Evolutionary conservation across 1,139 yeast genomes (phyloP).

Genomic region (Yamadazyma atlantica): DNA sequence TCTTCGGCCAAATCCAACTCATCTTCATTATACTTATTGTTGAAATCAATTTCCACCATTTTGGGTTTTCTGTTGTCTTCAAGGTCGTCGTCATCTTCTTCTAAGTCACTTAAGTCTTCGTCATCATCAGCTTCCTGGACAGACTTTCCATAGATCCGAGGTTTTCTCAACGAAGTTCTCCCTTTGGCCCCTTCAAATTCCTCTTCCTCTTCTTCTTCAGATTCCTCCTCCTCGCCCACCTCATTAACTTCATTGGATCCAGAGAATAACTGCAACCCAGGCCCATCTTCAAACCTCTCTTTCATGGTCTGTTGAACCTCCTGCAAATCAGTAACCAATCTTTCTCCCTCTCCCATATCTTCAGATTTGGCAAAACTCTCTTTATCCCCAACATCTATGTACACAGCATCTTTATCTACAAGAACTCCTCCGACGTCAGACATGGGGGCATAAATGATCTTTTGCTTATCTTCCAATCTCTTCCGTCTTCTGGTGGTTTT

Average conservation of each 20-base stretch:
- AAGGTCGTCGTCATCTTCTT: conserved; percentile 30
- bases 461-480: conserved; percentile 90
- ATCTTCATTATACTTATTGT: conserved; percentile 38
- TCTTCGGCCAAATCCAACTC: conserved; percentile 55
- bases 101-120: conserved; percentile 37
- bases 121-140: conserved; percentile 49
- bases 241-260: conserved; percentile 52
- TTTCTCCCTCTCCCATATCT: conserved; percentile 80
- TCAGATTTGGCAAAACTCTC: conserved; percentile 64
- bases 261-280: conserved; percentile 74
- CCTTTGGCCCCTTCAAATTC: conserved; percentile 45
- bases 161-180: conserved; percentile 57
- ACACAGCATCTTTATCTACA: conserved; percentile 95
- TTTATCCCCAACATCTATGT: conserved; percentile 78
- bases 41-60: conserved; percentile 53
- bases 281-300: conserved; percentile 58
- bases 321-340: conserved; percentile 79
- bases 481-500: conserved; percentile 71
- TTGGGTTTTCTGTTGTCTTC: conserved; percentile 37
- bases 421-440: conserved; percentile 98
- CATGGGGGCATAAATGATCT: conserved; percentile 97
- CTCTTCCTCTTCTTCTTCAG: conserved; percentile 33
- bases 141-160: conserved; percentile 58
- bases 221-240: conserved; percentile 38
- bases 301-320: conserved; percentile 63